Base-by-base conservation (phyloP, 495 filamentous ascomycete species). In the Penicillium nucicola region DNA sequence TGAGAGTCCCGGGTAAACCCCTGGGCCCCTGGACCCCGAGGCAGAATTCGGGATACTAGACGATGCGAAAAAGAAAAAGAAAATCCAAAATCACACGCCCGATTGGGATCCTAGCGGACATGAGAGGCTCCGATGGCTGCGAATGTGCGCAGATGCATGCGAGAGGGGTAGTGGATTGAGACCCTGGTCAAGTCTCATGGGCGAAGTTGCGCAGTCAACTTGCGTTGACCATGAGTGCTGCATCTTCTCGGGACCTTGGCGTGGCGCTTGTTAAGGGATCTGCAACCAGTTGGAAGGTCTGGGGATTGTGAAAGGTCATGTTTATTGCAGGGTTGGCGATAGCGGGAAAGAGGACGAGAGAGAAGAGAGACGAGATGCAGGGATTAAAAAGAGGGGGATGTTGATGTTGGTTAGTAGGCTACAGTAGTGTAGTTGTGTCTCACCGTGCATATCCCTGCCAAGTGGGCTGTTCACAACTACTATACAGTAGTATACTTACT, bases 251-350 rank as follows among this genome's bases (percentile, higher is more conserved):
- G n/a, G n/a, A 19, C 45, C 70, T 74, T 74, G 67, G 70, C 70
- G 57, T 50, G 61, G 67, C 68, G 68, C 65, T 67, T 72, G 62
- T 61, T 50, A 38, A 36, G 46, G 42, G 61, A 65, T 65, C 59
- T 54, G 42, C 55, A 11, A 39, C 20, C 8, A 2, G 38, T 45
- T 17, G 18, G n/a, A 25, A n/a, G 36, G 23, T 37, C 11, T 20
- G 36, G 34, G 2, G 6, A 12, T 13, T 34, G 3, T 48, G 45
- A 55, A 44, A 53, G 35, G 50, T 8, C 33, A 37, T 23, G 39
- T 51, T 42, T 23, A 28, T 23, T 18, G 18, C 15, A 17, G 31
- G 22, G 22, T 13, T 19, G 15, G 14, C 4, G 12, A 13, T 20
- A 14, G 23, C 3, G 36, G 34, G 48, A 19, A 41, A 35, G 39